A percentile compares a stretch with the other conserved stretches of the same genome.
Evolutionary conservation across 768 basidiomycete species (phyloP).

Genomic region (Cystobasidium ongulense): DNA sequence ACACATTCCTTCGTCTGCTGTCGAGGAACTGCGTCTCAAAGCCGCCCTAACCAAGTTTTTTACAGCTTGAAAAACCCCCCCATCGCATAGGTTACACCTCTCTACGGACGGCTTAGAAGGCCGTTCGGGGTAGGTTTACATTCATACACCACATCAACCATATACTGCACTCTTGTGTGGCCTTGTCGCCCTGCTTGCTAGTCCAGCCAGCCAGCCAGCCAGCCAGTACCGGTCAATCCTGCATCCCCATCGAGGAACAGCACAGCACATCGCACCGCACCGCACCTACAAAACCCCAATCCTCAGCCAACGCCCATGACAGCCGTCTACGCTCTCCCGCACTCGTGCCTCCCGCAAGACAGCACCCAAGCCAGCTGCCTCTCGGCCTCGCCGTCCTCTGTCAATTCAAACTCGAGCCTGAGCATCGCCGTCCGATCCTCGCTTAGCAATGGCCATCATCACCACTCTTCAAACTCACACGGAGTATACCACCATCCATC

Average conservation of each 20-base stretch:
- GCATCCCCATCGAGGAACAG: no score
- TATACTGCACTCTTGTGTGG: no score
- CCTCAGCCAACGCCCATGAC: slow-evolving; percentile 23
- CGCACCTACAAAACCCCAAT: no score
- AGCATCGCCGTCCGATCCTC: background rate
- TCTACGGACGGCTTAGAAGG: background rate
- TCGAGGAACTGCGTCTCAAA: background rate
- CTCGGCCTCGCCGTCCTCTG: background rate
- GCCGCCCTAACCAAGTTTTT: background rate
- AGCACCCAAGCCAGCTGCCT: background rate
- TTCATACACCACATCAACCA: background rate
- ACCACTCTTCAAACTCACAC: background rate
- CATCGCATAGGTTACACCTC: background rate
- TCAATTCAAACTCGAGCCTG: background rate
- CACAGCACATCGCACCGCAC: no score
- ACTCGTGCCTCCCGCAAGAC: background rate
- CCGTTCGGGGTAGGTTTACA: background rate
- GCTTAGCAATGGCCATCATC: background rate
- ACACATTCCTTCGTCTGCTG: slow-evolving; percentile 9
- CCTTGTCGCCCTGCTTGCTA: no score
- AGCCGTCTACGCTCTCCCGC: slow-evolving; percentile 9
- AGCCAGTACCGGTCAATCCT: no score
- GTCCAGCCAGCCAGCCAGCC: no score
- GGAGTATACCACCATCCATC: background rate
- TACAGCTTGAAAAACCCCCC: background rate